These are phyloP conservation scores for Poa pratensis DNA, from an alignment of 176 grass and related monocot genomes.

Conservation along the genomic window DNA sequence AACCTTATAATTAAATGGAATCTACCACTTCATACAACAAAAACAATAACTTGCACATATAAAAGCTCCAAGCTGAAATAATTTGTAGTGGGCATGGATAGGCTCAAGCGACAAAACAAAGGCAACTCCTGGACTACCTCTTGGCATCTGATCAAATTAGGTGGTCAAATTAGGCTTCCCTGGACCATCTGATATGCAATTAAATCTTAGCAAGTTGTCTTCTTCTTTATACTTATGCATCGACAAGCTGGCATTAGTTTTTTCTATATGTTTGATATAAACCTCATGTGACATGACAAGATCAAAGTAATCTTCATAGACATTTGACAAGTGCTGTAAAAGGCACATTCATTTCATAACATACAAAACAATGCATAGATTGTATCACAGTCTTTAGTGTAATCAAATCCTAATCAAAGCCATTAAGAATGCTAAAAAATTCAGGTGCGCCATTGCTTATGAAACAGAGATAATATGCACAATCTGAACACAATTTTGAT, in stretches of 20 bases:
- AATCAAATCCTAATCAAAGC: constrained; percentile 4
- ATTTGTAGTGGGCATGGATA: neutral
- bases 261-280: constrained; percentile 8
- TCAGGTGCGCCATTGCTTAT: neutral
- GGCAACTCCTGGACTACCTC: neutral
- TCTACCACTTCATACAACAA: neutral
- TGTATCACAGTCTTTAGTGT: neutral
- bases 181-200: neutral
- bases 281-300: constrained; percentile 7
- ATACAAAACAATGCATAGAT: neutral
- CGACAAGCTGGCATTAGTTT: neutral
- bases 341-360: neutral
- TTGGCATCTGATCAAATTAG: neutral
- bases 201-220: neutral
- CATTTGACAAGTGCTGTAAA: neutral
- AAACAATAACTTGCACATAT: neutral
- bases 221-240: constrained; percentile 15
- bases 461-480: neutral
- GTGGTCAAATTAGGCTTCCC: neutral
- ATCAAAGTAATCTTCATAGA: neutral
- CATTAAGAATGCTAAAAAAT: neutral
- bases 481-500: neutral
- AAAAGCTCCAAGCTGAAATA: neutral
- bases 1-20: neutral
- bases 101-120: neutral